Evolutionary conservation across 2,329 filamentous ascomycete species (phyloP).

Genomic region (Hypoxylon sp.): DNA sequence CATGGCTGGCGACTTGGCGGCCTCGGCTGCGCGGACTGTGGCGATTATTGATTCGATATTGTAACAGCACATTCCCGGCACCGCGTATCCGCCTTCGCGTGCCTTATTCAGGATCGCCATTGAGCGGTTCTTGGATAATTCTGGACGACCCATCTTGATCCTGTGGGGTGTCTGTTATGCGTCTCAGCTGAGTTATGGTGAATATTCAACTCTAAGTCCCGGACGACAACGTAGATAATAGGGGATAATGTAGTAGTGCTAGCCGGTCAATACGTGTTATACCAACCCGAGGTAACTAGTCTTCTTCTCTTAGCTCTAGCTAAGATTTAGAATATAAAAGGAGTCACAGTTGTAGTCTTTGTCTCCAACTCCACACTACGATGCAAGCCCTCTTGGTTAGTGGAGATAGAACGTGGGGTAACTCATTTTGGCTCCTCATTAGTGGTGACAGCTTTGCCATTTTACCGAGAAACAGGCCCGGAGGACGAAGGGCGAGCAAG

Average conservation of each 20-base stretch:
- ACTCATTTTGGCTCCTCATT: conserved; percentile 24
- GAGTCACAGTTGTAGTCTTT: neutral
- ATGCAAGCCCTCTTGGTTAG: conserved; percentile 9
- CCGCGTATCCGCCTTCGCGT: conserved; percentile 66
- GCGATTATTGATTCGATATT: conserved; percentile 78
- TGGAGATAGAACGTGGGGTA: conserved; percentile 36
- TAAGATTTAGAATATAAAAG: neutral
- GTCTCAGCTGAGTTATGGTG: neutral
- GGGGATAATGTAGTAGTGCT: neutral
- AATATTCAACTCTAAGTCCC: neutral
- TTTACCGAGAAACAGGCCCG: conserved; percentile 32
- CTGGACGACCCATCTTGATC: conserved; percentile 53
- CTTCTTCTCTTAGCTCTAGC: neutral
- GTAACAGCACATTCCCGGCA: conserved; percentile 73
- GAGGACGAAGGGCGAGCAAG: conserved; percentile 1
- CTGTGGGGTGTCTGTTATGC: neutral
- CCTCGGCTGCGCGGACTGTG: conserved; percentile 76
- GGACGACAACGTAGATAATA: neutral
- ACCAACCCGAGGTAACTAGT: neutral
- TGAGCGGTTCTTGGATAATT: conserved; percentile 62
- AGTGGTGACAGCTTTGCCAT: conserved; percentile 32
- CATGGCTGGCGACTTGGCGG: conserved; percentile 74
- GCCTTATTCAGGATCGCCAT: conserved; percentile 70
- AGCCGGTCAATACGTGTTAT: neutral
- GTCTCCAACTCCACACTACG: conserved; percentile 9